Base-by-base conservation (phyloP, 805 yeast genomes). In the Yarrowia deformans region DNA sequence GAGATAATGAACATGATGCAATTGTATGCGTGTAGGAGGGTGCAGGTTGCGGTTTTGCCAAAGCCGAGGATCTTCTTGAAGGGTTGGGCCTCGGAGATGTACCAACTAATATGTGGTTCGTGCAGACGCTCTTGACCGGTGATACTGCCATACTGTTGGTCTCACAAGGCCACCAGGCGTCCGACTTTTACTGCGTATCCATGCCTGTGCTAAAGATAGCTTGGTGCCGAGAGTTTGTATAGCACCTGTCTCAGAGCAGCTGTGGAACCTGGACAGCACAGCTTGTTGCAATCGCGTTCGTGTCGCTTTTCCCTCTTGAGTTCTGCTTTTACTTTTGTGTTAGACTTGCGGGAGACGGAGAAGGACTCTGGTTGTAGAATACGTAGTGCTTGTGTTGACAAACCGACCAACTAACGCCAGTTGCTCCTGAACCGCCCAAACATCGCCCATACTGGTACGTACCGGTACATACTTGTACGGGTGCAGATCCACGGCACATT, bases 1-100 rank as follows among this genome's bases (percentile, higher is more conserved):
- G 60, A 37, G 60, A 37, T 54, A 54, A 54, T 54, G 45, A 54
- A 54, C 60, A 37, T 54, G 39, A 54, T 54, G 60, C 39, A 54
- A 35, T 50, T 52, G 32, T 52, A 52, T 2, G 16, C 14, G 32
- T 45, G 14, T 43, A 23, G 29, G 29, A 23, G 29, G 29, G 4
- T 23, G 29, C 29, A 23, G 29, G 2, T 23, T 23, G 29, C 29
- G 29, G 29, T 23, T 2, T 23, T 23, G 29, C 29, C 29, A 23
- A 23, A 2, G 29, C 29, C 29, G 4, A 23, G 29, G 29, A 23
- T 2, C 29, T 23, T 2, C 29, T 23, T 23, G 29, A 23, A 23
- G 29, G 29, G 29, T 23, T 23, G 29, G 29, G 29, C 29, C 29
- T 23, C 29, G 29, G 29, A 23, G 29, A 23, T 23, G 29, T 4